Conservation (phyloP, 257 asterid species). For the Nemophila menziesii region DNA sequence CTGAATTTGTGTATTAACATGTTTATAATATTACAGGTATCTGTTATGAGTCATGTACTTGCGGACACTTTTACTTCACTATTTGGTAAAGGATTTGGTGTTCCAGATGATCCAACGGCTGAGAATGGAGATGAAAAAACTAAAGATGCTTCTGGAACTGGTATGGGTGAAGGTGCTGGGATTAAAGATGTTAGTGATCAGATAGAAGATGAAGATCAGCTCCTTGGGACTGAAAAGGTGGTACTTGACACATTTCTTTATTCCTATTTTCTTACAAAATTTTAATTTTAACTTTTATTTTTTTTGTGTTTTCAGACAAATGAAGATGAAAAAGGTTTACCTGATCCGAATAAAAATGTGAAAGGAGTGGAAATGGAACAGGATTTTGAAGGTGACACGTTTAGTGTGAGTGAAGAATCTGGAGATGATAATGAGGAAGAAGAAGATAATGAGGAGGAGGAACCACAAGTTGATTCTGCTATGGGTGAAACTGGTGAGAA, state of each 20-base stretch:
- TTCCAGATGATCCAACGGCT: constrained; percentile 41
- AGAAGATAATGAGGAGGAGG: constrained; percentile 39
- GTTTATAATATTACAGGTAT: too few relatives aligned
- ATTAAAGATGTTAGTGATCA: constrained; percentile 79
- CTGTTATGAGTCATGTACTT: constrained; percentile 53
- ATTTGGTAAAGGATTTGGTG: constrained; percentile 69
- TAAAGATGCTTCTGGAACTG: constrained; percentile 76
- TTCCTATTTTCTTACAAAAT: too few relatives aligned
- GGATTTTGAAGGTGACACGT: constrained; percentile 55
- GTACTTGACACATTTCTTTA: background rate
- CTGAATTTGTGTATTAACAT: too few relatives aligned
- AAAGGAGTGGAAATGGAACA: constrained; percentile 95
- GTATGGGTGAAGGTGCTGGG: constrained; percentile 93
- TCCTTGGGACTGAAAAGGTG: constrained; percentile 55
- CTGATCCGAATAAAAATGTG: constrained; percentile 54
- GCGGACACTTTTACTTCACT: constrained; percentile 55
- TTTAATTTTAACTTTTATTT: too few relatives aligned
- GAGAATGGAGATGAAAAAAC: constrained; percentile 32
- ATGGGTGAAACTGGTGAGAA: constrained; percentile 68
- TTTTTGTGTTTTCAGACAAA: constrained; percentile 31
- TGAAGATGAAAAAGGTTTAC: constrained; percentile 35
- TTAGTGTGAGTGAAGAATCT: constrained; percentile 70
- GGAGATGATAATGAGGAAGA: constrained; percentile 52
- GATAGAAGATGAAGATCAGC: constrained; percentile 87
- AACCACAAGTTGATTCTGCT: constrained; percentile 65